Conservation (phyloP, 352 stramenopile genomes). For the Pythium phragmitis region DNA sequence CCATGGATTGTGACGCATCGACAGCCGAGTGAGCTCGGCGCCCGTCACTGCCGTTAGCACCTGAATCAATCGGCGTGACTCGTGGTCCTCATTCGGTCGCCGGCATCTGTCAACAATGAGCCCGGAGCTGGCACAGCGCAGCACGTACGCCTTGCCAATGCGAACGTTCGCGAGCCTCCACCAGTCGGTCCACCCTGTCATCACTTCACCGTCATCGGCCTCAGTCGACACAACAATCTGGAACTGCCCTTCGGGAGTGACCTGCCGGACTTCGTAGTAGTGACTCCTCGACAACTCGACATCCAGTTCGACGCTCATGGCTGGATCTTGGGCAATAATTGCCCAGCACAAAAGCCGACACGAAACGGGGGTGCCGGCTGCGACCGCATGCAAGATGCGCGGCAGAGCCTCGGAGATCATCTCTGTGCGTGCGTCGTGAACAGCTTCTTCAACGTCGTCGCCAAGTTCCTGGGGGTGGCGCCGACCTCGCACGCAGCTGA, state of each 20-base stretch:
- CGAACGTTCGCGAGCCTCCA: neutral
- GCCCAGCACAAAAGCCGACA: neutral
- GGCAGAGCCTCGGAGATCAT: neutral
- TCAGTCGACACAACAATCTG: neutral
- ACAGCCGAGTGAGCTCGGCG: neutral
- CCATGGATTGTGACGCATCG: neutral
- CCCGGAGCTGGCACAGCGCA: neutral
- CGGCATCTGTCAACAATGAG: conserved; percentile 1
- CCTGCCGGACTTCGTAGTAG: neutral
- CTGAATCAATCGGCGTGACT: neutral
- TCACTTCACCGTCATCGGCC: neutral
- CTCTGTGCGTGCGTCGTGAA: neutral
- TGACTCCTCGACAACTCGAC: neutral
- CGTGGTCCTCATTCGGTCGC: neutral
- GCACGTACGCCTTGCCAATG: neutral
- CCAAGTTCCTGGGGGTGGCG: neutral
- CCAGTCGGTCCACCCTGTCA: neutral
- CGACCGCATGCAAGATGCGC: neutral
- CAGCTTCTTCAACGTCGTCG: neutral
- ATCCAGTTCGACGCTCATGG: neutral
- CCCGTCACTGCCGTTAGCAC: neutral
- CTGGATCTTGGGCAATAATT: neutral
- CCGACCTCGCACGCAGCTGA: neutral
- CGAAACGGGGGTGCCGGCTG: neutral
- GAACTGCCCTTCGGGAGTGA: neutral